Conservation (phyloP, 441 rosid genomes). For the Corymbia calophylla region DNA sequence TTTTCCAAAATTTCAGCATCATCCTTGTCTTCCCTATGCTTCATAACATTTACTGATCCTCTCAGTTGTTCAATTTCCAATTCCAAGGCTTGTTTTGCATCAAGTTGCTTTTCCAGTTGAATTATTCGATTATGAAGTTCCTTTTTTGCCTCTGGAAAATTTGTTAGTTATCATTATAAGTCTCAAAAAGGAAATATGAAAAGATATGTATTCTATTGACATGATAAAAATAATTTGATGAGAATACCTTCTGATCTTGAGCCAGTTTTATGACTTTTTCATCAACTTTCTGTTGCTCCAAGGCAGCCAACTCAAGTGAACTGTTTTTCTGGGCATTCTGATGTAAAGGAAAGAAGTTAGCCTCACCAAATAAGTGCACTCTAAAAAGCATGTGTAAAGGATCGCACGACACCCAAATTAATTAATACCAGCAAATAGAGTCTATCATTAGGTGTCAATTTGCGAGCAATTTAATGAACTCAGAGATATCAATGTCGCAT, state of each 20-base stretch:
- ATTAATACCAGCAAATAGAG: not conserved
- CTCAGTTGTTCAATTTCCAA: constrained; percentile 70
- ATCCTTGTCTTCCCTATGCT: constrained; percentile 52
- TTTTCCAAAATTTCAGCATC: constrained; percentile 55
- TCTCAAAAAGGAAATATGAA: not conserved
- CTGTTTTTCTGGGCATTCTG: constrained; percentile 57
- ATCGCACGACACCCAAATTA: not conserved
- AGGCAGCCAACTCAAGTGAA: constrained; percentile 56
- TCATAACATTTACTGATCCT: constrained; percentile 58
- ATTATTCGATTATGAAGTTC: constrained; percentile 56
- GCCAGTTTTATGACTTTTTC: constrained; percentile 72
- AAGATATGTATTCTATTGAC: not conserved
- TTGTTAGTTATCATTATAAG: not conserved
- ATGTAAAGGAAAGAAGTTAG: not conserved
- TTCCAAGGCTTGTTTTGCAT: constrained; percentile 73
- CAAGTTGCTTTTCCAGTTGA: constrained; percentile 66
- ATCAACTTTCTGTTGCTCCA: constrained; percentile 74
- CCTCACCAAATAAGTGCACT: not conserved
- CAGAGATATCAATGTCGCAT: not conserved
- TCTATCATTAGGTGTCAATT: not conserved
- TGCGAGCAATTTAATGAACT: not conserved
- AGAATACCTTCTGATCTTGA: constrained; percentile 79
- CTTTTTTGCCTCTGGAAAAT: constrained; percentile 61
- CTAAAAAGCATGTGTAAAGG: not conserved
- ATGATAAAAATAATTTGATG: not conserved